phyloP scores from a whole-genome alignment of 345 rosid genomes.

The Litchi chinensis region DNA sequence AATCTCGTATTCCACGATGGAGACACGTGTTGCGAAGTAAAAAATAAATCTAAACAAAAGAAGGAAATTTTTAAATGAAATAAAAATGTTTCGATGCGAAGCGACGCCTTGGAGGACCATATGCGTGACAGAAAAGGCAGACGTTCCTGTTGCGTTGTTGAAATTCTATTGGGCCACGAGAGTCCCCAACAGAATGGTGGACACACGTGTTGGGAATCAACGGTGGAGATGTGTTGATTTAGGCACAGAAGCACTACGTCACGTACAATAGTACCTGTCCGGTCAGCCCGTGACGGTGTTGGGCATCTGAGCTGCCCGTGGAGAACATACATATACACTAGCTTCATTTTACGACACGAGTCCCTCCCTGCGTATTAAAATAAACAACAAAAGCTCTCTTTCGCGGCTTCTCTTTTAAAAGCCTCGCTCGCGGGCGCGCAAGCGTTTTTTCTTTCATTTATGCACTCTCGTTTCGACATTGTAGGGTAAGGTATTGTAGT shows the following conservation, averaged over 20 bases:
- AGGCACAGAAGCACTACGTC: slow-evolving; percentile 32
- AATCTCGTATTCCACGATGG: slow-evolving; percentile 18
- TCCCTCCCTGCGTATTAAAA: not conserved
- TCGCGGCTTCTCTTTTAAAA: not conserved
- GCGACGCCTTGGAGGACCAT: slow-evolving; percentile 32
- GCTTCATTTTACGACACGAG: not conserved
- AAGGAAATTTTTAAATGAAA: not conserved
- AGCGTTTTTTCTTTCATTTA: not conserved
- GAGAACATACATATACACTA: too few species aligned
- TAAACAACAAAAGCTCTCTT: not conserved
- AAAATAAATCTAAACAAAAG: not conserved
- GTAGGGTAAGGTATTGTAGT: not conserved
- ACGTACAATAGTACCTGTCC: slow-evolving; percentile 22
- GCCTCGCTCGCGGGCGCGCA: not conserved
- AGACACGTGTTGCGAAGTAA: slow-evolving; percentile 26
- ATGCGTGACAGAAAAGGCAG: slow-evolving; percentile 58
- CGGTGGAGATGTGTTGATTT: slow-evolving; percentile 43
- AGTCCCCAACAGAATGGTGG: not conserved
- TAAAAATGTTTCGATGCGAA: not conserved
- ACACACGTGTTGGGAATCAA: slow-evolving; percentile 48
- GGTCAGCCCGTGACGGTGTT: slow-evolving; percentile 31
- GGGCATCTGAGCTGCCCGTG: slow-evolving; percentile 41
- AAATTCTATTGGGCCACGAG: slow-evolving; percentile 46
- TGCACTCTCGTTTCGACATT: not conserved
- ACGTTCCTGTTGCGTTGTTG: slow-evolving; percentile 25